Conservation (phyloP, 306 rosid genomes). For the Morella rubra region DNA sequence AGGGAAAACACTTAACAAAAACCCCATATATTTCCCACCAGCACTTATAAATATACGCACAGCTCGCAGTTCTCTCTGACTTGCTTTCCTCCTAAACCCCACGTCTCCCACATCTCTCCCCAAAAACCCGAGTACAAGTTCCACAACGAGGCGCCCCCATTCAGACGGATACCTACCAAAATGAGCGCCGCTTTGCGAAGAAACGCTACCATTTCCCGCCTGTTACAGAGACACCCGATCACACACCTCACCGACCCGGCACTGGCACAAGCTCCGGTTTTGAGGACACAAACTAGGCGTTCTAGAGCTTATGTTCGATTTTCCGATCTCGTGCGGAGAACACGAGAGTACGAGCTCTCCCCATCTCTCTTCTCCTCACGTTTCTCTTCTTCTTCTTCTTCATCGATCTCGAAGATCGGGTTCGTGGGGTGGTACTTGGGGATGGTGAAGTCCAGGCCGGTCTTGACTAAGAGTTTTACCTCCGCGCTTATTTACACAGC, state of each 20-base stretch:
- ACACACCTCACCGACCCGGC: constrained; percentile 27
- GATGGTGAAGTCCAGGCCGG: constrained; percentile 58
- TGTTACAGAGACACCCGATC: constrained; percentile 30
- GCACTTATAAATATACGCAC: too few species aligned
- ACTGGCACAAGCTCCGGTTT: constrained; percentile 24
- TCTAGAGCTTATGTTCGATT: constrained; percentile 43
- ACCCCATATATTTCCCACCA: not conserved
- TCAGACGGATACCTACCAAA: not conserved
- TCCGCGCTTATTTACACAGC: constrained; percentile 71
- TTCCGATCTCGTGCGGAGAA: constrained; percentile 37
- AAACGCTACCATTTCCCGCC: constrained; percentile 31
- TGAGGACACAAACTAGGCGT: constrained; percentile 28
- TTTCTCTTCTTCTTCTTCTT: constrained; percentile 48
- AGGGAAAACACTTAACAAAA: not conserved
- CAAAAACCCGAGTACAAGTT: not conserved
- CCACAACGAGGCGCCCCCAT: not conserved
- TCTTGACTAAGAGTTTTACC: constrained; percentile 74
- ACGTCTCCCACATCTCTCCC: not conserved
- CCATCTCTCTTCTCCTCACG: constrained; percentile 48
- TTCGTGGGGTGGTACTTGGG: constrained; percentile 82
- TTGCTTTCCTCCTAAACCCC: not conserved
- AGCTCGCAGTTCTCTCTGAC: not conserved
- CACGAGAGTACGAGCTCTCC: constrained; percentile 38
- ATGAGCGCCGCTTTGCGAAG: constrained; percentile 41
- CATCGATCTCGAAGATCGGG: constrained; percentile 42